Evolutionary conservation across 768 basidiomycete species (phyloP).

Genomic region (Fomitopsis serialis): DNA sequence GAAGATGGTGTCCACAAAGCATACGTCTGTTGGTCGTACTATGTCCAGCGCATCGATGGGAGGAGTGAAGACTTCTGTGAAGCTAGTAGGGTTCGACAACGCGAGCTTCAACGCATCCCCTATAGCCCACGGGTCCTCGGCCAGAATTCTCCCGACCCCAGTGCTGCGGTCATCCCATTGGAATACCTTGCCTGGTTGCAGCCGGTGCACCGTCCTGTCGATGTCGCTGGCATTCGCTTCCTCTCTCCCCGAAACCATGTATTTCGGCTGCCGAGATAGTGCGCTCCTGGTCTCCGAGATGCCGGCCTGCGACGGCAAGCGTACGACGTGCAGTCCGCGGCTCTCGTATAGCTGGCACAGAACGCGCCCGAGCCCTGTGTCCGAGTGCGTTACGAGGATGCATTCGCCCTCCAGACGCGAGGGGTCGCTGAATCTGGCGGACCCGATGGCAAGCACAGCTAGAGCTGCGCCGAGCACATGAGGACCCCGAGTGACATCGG

Average conservation of each 20-base stretch:
- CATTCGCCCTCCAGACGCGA: not conserved
- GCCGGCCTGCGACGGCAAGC: not conserved
- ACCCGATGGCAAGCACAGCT: constrained; percentile 1
- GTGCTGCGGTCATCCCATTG: constrained; percentile 8
- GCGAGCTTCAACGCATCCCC: constrained; percentile 11
- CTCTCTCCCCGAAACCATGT: constrained; percentile 11
- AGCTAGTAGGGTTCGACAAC: not conserved
- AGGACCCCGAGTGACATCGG: not conserved
- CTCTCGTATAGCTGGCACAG: not conserved
- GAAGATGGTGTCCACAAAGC: constrained; percentile 14
- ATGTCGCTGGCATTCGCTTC: not conserved
- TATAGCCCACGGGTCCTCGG: constrained; percentile 8
- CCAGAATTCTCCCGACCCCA: constrained; percentile 1
- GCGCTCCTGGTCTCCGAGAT: not conserved
- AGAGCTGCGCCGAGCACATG: not conserved
- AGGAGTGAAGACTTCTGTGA: not conserved
- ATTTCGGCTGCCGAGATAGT: not conserved
- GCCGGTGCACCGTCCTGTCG: not conserved
- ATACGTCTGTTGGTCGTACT: not conserved
- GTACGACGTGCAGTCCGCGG: not conserved
- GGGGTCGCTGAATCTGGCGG: not conserved
- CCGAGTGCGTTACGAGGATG: constrained; percentile 6
- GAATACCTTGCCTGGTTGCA: constrained; percentile 5
- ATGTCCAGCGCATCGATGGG: not conserved
- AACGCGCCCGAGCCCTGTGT: not conserved